These are phyloP conservation scores for Coniosporium tulheliwenetii DNA, from an alignment of 2,329 filamentous ascomycete species.

Conservation along the genomic window DNA sequence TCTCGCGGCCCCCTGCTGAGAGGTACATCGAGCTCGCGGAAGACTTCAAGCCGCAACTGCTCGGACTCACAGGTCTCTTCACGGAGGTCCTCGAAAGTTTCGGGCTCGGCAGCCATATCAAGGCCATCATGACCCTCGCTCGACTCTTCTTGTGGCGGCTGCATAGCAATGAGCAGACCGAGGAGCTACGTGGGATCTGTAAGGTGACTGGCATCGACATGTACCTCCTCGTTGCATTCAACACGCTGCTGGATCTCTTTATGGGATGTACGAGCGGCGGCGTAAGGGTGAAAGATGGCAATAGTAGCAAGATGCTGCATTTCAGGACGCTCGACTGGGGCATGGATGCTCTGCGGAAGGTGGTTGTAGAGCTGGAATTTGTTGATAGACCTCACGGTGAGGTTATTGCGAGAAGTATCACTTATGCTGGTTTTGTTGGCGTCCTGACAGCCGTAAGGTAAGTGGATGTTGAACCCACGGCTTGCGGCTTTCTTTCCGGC, in stretches of 20 bases:
- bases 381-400: constrained; percentile 14
- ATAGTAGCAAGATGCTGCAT: constrained; percentile 29
- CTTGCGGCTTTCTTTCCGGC: too few relatives aligned
- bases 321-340: constrained; percentile 37
- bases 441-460: constrained; percentile 13
- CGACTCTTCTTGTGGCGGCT: constrained; percentile 34
- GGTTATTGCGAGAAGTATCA: constrained; percentile 31
- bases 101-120: constrained; percentile 14
- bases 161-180: constrained; percentile 39
- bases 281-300: constrained; percentile 13
- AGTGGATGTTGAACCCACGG: too few relatives aligned
- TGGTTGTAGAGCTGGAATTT: constrained; percentile 26
- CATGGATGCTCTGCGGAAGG: constrained; percentile 25
- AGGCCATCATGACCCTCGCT: constrained; percentile 20
- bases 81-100: constrained; percentile 29
- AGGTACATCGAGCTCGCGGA: constrained; percentile 35
- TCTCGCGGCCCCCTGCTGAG: constrained; percentile 35
- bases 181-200: constrained; percentile 45
- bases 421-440: constrained; percentile 37
- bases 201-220: constrained; percentile 34
- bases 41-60: constrained; percentile 28
- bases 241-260: constrained; percentile 46
- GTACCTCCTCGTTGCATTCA: constrained; percentile 45
- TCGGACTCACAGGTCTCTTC: constrained; percentile 31
- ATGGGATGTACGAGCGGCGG: constrained; percentile 51